A percentile compares a stretch with the other conserved stretches of the same genome.
These are phyloP conservation scores for Xylaria sp. DNA, from an alignment of 2,329 filamentous ascomycete species.

Conservation along the genomic window DNA sequence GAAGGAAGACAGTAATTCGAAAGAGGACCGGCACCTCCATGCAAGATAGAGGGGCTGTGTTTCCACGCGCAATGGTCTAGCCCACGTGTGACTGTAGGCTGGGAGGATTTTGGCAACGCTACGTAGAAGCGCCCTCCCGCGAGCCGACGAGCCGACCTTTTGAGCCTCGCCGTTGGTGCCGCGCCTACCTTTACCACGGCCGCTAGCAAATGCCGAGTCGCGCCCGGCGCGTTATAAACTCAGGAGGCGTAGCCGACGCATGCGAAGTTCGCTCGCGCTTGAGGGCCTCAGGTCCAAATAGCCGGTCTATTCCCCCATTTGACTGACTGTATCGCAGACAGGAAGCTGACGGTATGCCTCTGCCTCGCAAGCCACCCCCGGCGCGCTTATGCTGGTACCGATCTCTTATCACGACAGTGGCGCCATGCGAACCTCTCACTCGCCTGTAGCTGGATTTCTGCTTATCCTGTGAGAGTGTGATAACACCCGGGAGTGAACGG, in stretches of 20 bases:
- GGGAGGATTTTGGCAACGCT: background rate
- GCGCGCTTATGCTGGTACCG: too few species aligned
- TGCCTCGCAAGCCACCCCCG: too few species aligned
- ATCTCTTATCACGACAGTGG: background rate
- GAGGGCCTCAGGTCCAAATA: too few species aligned
- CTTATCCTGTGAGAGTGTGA: background rate
- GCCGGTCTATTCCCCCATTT: too few species aligned
- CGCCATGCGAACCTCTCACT: background rate
- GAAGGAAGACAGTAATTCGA: background rate
- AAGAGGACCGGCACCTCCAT: background rate
- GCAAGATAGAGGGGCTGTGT: background rate
- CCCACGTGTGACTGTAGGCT: background rate
- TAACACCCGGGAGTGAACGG: background rate
- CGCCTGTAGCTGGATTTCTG: background rate
- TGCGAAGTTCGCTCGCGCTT: background rate
- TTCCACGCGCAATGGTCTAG: background rate
- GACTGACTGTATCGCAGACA: too few species aligned
- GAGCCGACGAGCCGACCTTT: background rate
- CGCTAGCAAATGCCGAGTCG: background rate
- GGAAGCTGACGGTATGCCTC: too few species aligned
- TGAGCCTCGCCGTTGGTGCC: background rate
- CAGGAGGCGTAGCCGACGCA: background rate
- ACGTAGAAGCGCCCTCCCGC: too few species aligned
- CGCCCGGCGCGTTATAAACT: background rate
- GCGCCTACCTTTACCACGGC: background rate